Conservation (phyloP, 2,329 filamentous ascomycete genomes). For the Colletotrichum noveboracense region DNA sequence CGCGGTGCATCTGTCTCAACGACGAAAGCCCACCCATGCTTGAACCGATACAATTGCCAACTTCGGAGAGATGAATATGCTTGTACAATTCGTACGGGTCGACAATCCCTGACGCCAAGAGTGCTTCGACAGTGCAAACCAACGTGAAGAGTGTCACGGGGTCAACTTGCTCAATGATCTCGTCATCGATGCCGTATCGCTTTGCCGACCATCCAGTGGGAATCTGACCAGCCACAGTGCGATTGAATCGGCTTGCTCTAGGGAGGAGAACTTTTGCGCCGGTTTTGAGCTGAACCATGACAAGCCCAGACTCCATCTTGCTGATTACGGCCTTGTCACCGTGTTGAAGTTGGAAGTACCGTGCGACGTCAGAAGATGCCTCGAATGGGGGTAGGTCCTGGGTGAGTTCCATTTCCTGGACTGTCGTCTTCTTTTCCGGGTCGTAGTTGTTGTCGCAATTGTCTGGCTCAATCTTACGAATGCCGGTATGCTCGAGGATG, state of each 20-base stretch:
- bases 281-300: slow-evolving; percentile 91
- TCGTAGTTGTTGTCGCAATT: slow-evolving; percentile 70
- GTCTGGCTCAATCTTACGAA: slow-evolving; percentile 96
- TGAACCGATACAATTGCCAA: slow-evolving; percentile 38
- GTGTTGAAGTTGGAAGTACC: slow-evolving; percentile 96
- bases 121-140: slow-evolving; percentile 88
- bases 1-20: slow-evolving; percentile 32
- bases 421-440: slow-evolving; percentile 95
- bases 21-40: slow-evolving; percentile 31
- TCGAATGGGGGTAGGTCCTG: slow-evolving; percentile 97
- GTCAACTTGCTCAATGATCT: slow-evolving; percentile 97
- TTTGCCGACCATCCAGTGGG: slow-evolving; percentile 97
- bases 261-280: slow-evolving; percentile 93
- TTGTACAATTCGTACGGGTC: slow-evolving; percentile 36
- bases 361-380: slow-evolving; percentile 92
- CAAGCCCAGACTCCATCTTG: slow-evolving; percentile 93
- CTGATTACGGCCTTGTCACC: slow-evolving; percentile 97
- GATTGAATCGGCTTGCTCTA: slow-evolving; percentile 94
- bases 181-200: slow-evolving; percentile 93
- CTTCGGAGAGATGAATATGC: slow-evolving; percentile 38
- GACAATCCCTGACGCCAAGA: slow-evolving; percentile 91
- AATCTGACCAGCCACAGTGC: slow-evolving; percentile 94
- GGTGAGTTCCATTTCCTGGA: slow-evolving; percentile 93
- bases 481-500: slow-evolving; percentile 95
- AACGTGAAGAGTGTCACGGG: slow-evolving; percentile 94